Evolutionary conservation across 139 green algal genomes (phyloP).

Genomic region (Chlamydomonas incerta): DNA sequence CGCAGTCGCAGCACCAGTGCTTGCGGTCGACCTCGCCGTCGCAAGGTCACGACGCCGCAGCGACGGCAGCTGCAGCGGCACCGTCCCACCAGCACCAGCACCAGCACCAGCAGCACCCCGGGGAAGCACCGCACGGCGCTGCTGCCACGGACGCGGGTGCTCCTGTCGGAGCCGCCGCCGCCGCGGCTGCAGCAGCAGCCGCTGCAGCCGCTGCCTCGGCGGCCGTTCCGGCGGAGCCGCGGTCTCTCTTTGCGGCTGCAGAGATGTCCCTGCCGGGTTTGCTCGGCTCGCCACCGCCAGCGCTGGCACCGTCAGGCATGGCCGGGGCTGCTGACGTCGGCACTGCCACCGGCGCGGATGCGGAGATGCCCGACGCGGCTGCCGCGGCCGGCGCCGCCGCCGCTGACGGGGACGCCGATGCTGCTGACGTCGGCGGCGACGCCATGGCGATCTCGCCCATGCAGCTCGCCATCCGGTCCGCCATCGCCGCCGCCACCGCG

Average conservation of each 20-base stretch:
- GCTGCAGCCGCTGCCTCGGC: neutral
- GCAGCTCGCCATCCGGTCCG: conserved; percentile 27
- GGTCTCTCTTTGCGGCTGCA: too few relatives aligned
- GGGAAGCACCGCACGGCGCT: too few relatives aligned
- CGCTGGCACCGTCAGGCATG: too few relatives aligned
- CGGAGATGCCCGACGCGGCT: neutral
- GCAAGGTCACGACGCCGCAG: too few relatives aligned
- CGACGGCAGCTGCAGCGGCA: neutral
- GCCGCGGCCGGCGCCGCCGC: neutral
- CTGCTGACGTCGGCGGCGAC: too few relatives aligned
- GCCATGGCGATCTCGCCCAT: neutral
- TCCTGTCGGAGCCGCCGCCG: neutral
- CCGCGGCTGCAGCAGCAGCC: neutral
- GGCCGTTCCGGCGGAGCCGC: neutral
- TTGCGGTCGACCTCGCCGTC: too few relatives aligned
- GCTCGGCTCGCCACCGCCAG: neutral
- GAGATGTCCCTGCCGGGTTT: too few relatives aligned
- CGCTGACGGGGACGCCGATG: neutral
- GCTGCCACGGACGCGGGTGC: neutral
- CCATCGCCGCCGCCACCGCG: neutral
- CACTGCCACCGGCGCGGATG: too few relatives aligned
- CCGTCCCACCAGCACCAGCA: too few relatives aligned
- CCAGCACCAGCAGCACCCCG: too few relatives aligned
- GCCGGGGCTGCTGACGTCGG: neutral
- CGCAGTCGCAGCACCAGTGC: neutral